These are phyloP conservation scores for Lentinus tigrinus DNA, from an alignment of 768 basidiomycete species.

Conservation along the genomic window DNA sequence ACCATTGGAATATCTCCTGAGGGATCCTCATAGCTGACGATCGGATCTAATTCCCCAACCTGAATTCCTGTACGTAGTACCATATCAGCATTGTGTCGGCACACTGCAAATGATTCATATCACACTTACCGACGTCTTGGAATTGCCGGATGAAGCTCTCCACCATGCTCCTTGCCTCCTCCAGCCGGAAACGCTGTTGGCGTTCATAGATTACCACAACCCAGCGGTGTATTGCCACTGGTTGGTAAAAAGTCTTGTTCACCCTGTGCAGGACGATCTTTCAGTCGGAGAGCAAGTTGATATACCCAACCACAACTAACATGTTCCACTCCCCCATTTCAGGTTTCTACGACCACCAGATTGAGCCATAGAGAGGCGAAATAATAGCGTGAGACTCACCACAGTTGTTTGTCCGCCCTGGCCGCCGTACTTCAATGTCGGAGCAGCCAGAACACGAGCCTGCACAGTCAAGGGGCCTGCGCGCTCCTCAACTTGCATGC, in stretches of 20 bases:
- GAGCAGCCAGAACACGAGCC: constrained; percentile 64
- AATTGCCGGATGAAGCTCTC: constrained; percentile 48
- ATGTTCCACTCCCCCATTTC: constrained; percentile 79
- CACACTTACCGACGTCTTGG: constrained; percentile 54
- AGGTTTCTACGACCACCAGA: constrained; percentile 42
- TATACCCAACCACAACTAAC: constrained; percentile 31
- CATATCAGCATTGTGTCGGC: too few species aligned
- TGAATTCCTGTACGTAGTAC: constrained; percentile 72
- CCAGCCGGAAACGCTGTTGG: constrained; percentile 50
- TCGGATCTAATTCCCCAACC: constrained; percentile 43
- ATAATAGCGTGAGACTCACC: constrained; percentile 36
- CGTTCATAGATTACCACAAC: constrained; percentile 67
- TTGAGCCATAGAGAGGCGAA: neutral
- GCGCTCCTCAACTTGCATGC: constrained; percentile 55
- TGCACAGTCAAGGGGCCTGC: constrained; percentile 50
- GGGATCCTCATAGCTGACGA: constrained; percentile 55
- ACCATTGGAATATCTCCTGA: constrained; percentile 54
- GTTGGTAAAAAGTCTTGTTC: constrained; percentile 66
- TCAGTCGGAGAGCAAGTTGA: neutral
- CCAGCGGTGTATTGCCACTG: constrained; percentile 56
- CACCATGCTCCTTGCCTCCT: constrained; percentile 54
- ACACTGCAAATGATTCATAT: too few species aligned
- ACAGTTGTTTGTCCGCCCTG: constrained; percentile 56
- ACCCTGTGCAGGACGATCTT: constrained; percentile 42
- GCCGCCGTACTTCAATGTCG: constrained; percentile 63